A percentile compares a stretch with the other conserved stretches of the same genome.
phyloP scores from a whole-genome alignment of 2,329 filamentous ascomycete genomes.

The Pseudogymnoascus sp. region DNA sequence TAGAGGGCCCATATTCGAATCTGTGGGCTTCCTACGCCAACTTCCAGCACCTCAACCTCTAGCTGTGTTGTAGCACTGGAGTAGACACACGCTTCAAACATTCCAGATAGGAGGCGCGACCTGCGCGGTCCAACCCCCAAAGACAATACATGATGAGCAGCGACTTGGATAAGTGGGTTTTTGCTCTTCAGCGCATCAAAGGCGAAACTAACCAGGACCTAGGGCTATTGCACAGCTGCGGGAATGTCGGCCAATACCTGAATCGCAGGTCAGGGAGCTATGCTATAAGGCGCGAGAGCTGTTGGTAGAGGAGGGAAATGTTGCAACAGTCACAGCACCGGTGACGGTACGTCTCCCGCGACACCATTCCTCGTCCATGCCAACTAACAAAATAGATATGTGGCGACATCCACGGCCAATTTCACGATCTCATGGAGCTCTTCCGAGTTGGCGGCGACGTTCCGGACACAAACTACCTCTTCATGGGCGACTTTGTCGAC shows the following conservation, averaged over 20 bases:
- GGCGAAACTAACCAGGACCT: conserved; percentile 10
- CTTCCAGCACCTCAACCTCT: background rate
- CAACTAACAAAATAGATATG: conserved; percentile 43
- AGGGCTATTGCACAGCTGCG: conserved; percentile 94
- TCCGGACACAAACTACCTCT: conserved; percentile 97
- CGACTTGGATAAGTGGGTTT: conserved; percentile 74
- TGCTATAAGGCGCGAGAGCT: conserved; percentile 96
- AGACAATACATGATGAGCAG: conserved; percentile 62
- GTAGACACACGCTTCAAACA: background rate
- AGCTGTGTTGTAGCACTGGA: background rate
- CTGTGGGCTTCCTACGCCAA: background rate
- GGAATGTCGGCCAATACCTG: conserved; percentile 91
- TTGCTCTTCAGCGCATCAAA: conserved; percentile 5
- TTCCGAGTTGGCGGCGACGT: conserved; percentile 98
- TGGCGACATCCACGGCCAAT: conserved; percentile 98
- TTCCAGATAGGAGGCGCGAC: conserved; percentile 13
- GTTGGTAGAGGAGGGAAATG: conserved; percentile 94
- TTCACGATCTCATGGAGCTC: conserved; percentile 97
- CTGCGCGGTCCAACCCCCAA: conserved; percentile 2
- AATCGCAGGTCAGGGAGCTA: conserved; percentile 88
- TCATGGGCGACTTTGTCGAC: conserved; percentile 99
- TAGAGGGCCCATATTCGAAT: background rate
- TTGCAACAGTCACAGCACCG: conserved; percentile 87
- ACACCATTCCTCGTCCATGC: background rate
- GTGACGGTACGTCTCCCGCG: conserved; percentile 59